Conservation (phyloP, 441 rosid genomes). For the Manihot esculenta region DNA sequence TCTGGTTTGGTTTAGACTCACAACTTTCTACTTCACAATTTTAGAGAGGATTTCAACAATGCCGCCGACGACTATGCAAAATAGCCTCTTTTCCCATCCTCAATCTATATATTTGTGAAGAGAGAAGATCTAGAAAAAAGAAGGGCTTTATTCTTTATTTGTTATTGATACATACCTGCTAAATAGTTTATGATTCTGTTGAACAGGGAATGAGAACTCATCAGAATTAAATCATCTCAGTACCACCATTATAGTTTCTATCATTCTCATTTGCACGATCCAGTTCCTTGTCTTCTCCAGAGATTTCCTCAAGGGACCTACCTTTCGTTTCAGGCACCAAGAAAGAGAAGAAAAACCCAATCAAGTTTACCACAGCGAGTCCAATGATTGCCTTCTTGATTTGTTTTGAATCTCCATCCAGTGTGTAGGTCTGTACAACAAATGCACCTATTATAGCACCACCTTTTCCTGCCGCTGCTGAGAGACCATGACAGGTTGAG, state of each 20-base stretch:
- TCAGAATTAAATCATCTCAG: neutral
- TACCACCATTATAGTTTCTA: neutral
- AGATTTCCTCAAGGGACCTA: conserved; percentile 57
- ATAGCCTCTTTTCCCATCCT: neutral
- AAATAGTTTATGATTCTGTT: neutral
- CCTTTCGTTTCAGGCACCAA: conserved; percentile 68
- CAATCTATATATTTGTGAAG: neutral
- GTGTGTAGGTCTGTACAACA: conserved; percentile 46
- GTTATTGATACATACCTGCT: neutral
- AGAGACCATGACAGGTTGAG: conserved; percentile 65
- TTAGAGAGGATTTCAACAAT: too few relatives aligned
- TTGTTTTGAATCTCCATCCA: conserved; percentile 15
- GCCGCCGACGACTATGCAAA: neutral
- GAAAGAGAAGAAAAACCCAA: conserved; percentile 51
- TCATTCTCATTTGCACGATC: conserved; percentile 4
- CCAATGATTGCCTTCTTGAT: conserved; percentile 42
- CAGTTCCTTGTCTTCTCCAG: conserved; percentile 44
- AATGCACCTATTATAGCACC: conserved; percentile 71
- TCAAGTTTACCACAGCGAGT: conserved; percentile 44
- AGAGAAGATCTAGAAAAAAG: neutral
- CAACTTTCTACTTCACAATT: too few relatives aligned
- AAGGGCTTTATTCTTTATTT: neutral
- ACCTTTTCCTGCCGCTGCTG: conserved; percentile 64
- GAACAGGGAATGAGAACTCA: neutral
- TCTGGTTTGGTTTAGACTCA: too few relatives aligned